Evolutionary conservation across 495 filamentous ascomycete genomes (phyloP), one percentile per base, ranked within the genome.

Genomic region (Margaritispora aquatica): DNA sequence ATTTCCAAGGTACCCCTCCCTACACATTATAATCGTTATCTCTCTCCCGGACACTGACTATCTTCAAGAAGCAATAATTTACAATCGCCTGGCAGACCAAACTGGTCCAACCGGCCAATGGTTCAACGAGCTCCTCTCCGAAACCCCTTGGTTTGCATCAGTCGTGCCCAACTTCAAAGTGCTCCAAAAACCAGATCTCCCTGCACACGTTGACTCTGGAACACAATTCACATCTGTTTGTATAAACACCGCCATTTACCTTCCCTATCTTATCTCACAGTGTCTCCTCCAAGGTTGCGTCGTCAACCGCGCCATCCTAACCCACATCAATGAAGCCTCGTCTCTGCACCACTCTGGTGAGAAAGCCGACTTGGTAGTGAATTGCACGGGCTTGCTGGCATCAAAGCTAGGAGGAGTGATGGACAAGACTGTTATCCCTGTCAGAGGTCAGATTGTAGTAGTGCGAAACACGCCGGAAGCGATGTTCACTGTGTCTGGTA

Each of bases 181-280:
- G 48, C 63, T 96, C 0, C 66, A 76, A 22, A 64, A 76, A 57
- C 66, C 74, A 0, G 71, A 87, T 44, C 73, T 96, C 9, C 80
- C 83, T 0, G 59, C 70, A 0, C 85, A 80, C 7, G 80, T 84
- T 41, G 83, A 88, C 58, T 86, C 83, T 13, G 92, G 80, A 10
- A 87, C 81, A 29, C 73, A 75, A 38, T 96, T 92, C 69, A 89
- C 80, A 1, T 92, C 88, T 0, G 86, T 96, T 23, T 97, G 92
- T 73, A 92, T 97, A 68, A 97, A 97, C 74, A 87, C 87, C 0
- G 84, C 88, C 49, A 64, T 96, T 56, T 96, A 96, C 74, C 84
- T 96, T 11, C 85, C 90, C 10, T 96, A 88, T 80, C 83, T 97
- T 0, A 72, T 86, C 0, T 84, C 84, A 1, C 85, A 92, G 70